Evolutionary conservation across 139 green algal species (phyloP).

Genomic region (Coccomyxa sp.): DNA sequence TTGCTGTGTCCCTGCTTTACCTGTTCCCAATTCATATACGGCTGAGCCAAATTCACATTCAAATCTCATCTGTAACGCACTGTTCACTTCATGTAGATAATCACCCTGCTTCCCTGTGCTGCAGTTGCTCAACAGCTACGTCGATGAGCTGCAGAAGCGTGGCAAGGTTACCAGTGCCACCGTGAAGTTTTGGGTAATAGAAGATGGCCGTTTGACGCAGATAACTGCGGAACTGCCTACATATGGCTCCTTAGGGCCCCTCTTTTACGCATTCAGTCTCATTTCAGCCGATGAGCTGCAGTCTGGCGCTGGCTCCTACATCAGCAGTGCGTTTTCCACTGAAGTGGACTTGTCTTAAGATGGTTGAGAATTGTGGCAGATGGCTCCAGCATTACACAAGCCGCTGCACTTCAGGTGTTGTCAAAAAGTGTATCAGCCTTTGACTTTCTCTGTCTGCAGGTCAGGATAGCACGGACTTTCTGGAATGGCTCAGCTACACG

Average conservation of each 20-base stretch:
- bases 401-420: background rate
- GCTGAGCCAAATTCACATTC: too few species aligned
- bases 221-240: constrained; percentile 51
- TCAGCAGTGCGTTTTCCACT: background rate
- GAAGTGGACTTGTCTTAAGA: too few species aligned
- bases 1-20: background rate
- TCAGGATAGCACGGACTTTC: constrained; percentile 51
- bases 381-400: background rate
- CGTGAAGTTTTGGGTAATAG: constrained; percentile 62
- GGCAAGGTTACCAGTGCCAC: constrained; percentile 19
- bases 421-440: background rate
- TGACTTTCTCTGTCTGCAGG: background rate
- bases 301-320: constrained; percentile 16
- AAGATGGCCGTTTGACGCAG: background rate
- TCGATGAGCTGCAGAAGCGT: constrained; percentile 58
- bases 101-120: background rate
- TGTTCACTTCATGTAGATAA: too few species aligned
- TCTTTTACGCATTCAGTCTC: constrained; percentile 81
- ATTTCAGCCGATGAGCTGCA: constrained; percentile 68
- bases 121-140: constrained; percentile 75
- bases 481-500: constrained; percentile 67
- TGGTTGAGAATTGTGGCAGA: too few species aligned
- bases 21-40: too few species aligned
- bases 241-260: constrained; percentile 65
- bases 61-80: too few species aligned